Percentiles rank a stretch among this genome's conserved stretches.
Conservation (phyloP, 2,329 filamentous ascomycete species). For the Colletotrichum sp. region DNA sequence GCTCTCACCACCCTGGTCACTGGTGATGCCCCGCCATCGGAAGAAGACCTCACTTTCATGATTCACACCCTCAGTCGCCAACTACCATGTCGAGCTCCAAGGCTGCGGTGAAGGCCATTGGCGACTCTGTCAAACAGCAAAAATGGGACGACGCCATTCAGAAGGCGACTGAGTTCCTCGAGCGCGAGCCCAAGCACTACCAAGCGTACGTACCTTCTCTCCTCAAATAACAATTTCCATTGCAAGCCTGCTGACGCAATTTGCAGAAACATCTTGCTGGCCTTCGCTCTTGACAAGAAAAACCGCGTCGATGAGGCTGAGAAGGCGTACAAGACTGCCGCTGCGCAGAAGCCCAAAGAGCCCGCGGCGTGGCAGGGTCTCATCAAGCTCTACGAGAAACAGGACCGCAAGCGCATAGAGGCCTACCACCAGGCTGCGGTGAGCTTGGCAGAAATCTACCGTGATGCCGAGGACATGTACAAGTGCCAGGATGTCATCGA, state of each 20-base stretch:
- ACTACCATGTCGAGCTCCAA: slow-evolving; percentile 63
- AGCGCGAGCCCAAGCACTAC: slow-evolving; percentile 78
- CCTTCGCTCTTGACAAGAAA: slow-evolving; percentile 82
- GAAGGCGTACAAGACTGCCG: slow-evolving; percentile 75
- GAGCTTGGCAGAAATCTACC: slow-evolving; percentile 76
- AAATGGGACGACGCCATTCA: slow-evolving; percentile 79
- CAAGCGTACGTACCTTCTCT: slow-evolving; percentile 65
- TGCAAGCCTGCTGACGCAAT: slow-evolving; percentile 8
- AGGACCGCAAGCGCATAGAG: slow-evolving; percentile 70
- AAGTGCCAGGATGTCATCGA: slow-evolving; percentile 74
- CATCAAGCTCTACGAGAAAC: slow-evolving; percentile 82
- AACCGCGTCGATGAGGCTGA: slow-evolving; percentile 76
- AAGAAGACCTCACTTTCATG: slow-evolving; percentile 15
- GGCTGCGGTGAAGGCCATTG: slow-evolving; percentile 80
- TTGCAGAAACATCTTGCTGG: slow-evolving; percentile 70
- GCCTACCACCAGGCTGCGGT: slow-evolving; percentile 77
- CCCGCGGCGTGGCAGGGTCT: slow-evolving; percentile 91
- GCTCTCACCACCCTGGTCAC: background rate
- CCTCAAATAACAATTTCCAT: background rate
- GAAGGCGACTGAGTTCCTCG: slow-evolving; percentile 72
- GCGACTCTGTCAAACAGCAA: slow-evolving; percentile 76
- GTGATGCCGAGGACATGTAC: slow-evolving; percentile 67
- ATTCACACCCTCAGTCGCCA: background rate
- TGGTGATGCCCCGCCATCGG: slow-evolving; percentile 11
- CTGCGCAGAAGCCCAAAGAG: slow-evolving; percentile 74